phyloP scores from a whole-genome alignment of 2,329 filamentous ascomycete genomes.

The Corinectria fuckeliana region DNA sequence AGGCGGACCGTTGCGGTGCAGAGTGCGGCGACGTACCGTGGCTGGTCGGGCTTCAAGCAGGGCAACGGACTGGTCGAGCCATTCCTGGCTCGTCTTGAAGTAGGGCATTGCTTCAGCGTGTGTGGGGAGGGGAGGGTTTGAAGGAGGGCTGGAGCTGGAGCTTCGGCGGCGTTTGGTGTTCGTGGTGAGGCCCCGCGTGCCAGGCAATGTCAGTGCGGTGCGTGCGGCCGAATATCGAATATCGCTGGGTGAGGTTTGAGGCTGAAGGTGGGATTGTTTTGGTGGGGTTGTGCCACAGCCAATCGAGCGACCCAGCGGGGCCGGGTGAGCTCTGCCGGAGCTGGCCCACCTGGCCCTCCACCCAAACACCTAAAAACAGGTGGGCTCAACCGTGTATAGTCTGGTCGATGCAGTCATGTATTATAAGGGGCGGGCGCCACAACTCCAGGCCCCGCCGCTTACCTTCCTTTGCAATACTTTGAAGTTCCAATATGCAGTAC shows the following conservation, averaged over 20 bases:
- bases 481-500: no score
- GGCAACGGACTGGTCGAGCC: slow-evolving; percentile 85
- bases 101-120: slow-evolving; percentile 69
- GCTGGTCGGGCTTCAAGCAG: slow-evolving; percentile 86
- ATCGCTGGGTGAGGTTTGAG: slow-evolving; percentile 4
- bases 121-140: not conserved
- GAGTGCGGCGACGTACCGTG: slow-evolving; percentile 64
- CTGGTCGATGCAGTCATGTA: no score
- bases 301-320: no score
- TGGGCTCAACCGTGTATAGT: no score
- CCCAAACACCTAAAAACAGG: no score
- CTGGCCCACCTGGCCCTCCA: no score
- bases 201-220: not conserved
- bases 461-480: no score
- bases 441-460: no score
- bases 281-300: slow-evolving; percentile 19
- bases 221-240: not conserved
- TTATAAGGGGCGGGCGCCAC: no score
- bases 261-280: slow-evolving; percentile 16
- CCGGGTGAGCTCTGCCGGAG: no score
- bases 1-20: not conserved
- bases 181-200: not conserved
- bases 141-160: not conserved
- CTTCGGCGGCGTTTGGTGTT: not conserved
- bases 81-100: slow-evolving; percentile 84